phyloP scores from a whole-genome alignment of 495 filamentous ascomycete genomes.

The Copromyces sp. region DNA sequence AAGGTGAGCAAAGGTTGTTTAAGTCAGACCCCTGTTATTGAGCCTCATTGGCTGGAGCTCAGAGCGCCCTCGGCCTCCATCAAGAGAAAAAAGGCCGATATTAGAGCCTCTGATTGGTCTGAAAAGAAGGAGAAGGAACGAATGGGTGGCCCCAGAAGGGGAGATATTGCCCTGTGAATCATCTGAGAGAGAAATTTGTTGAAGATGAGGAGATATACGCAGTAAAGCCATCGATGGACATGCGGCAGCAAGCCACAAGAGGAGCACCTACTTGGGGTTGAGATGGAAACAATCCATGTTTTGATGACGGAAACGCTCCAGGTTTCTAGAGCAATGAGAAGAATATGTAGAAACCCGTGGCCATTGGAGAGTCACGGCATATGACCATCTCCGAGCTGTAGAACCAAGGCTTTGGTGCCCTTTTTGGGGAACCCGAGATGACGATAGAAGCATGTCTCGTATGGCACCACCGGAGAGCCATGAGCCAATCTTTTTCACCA shows the following conservation, averaged over 20 bases:
- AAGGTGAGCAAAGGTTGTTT: slow-evolving; percentile 26
- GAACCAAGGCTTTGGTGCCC: background rate
- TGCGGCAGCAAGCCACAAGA: background rate
- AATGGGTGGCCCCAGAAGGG: slow-evolving; percentile 15
- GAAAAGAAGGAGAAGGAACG: slow-evolving; percentile 6
- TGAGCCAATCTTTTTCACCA: background rate
- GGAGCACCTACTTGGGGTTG: background rate
- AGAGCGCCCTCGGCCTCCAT: slow-evolving; percentile 24
- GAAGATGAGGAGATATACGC: background rate
- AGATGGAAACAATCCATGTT: background rate
- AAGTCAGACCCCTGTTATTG: slow-evolving; percentile 26
- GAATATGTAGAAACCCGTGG: background rate
- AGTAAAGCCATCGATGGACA: background rate
- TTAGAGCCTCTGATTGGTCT: slow-evolving; percentile 15
- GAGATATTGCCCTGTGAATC: slow-evolving; percentile 3
- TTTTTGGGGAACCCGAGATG: background rate
- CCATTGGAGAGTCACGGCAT: background rate
- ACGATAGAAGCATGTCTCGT: background rate
- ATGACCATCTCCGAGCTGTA: background rate
- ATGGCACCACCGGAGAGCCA: background rate
- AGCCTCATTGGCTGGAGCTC: slow-evolving; percentile 24
- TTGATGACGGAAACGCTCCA: background rate
- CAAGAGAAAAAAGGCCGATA: slow-evolving; percentile 15
- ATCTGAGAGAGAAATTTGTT: slow-evolving; percentile 2
- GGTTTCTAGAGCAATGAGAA: background rate